Evolutionary conservation across 1,284 basidiomycete genomes (phyloP), one percentile per base, ranked within the genome.

Genomic region (Pisolithus thermaeus): DNA sequence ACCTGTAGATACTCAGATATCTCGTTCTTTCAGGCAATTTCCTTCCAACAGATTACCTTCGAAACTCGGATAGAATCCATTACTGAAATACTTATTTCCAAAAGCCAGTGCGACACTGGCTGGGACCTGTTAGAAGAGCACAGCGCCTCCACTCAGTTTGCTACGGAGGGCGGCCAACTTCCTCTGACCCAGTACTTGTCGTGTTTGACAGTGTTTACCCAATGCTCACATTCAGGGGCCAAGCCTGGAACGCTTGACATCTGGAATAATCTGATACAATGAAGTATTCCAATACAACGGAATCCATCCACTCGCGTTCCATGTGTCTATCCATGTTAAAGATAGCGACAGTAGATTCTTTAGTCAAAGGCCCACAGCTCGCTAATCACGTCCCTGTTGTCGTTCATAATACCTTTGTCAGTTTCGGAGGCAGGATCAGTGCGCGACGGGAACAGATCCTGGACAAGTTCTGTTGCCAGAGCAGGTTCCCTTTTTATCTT

Each of bases 401-500:
- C 51, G 42, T 48, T 56, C 47, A 42, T 35, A 9, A 45, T 50
- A 7, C 50, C 51, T 18, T 50, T 57, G 11, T 20, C 48, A 40
- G 52, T 54, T 32, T 55, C 57, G 1, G 56, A 56, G 16, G 46
- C 53, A 23, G 27, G 47, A 36, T n/a, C 28, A 12, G n/a, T 32
- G 20, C 18, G 12, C 18, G 53, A 50, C 5, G 63, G 61, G 50
- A 76, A 73, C 46, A 62, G 53, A 39, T 62, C 58, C 51, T 58
- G 58, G n/a, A 61, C 63, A 36, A 74, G 57, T 7, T 79, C 78
- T 52, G 78, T 65, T 16, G 72, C 77, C 18, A 84, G 59, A 4
- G 90, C 84, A 0, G 93, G 92, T 50, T 91, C 84, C 60, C 83
- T 86, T 66, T 84, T 90, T 47, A 97, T 84, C 56, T 82, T 88